These are phyloP conservation scores for Hyparrhenia diplandra DNA, from an alignment of 176 grass and related monocot species.

Conservation along the genomic window DNA sequence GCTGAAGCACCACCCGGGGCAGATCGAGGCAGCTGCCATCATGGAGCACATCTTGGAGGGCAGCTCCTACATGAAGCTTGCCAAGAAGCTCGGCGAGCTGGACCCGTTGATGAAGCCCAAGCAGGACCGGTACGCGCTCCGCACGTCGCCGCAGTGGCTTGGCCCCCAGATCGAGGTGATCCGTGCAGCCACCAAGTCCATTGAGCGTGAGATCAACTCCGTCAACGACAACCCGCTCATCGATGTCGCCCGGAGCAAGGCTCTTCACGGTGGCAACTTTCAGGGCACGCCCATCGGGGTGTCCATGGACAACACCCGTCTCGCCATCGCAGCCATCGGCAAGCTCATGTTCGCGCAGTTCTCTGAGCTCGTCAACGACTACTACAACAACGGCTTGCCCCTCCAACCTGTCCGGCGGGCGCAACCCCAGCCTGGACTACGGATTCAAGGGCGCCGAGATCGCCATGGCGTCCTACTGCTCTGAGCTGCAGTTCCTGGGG, in stretches of 20 bases:
- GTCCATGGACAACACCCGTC: constrained; percentile 90
- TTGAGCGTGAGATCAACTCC: constrained; percentile 87
- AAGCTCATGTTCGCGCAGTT: constrained; percentile 98
- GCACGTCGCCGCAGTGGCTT: constrained; percentile 90
- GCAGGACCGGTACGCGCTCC: constrained; percentile 86
- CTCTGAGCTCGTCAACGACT: constrained; percentile 81
- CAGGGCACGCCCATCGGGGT: constrained; percentile 90
- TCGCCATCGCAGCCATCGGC: constrained; percentile 77
- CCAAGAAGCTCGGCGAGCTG: constrained; percentile 65
- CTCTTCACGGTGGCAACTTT: constrained; percentile 92
- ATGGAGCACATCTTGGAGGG: constrained; percentile 77
- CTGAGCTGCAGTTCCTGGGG: constrained; percentile 78
- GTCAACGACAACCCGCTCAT: constrained; percentile 91
- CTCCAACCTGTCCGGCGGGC: constrained; percentile 75
- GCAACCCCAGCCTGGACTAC: constrained; percentile 88
- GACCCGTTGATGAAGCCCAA: constrained; percentile 77
- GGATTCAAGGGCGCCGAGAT: constrained; percentile 95
- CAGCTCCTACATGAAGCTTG: constrained; percentile 75
- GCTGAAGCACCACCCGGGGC: constrained; percentile 73
- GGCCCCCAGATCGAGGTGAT: constrained; percentile 89
- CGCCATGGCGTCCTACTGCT: constrained; percentile 90
- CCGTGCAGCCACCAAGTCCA: constrained; percentile 58
- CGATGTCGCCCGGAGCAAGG: constrained; percentile 70
- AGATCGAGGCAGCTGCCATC: constrained; percentile 74
- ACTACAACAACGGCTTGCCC: constrained; percentile 90